These are phyloP conservation scores for Lactarius pseudohatsudake DNA, from an alignment of 768 basidiomycete genomes.

Conservation along the genomic window DNA sequence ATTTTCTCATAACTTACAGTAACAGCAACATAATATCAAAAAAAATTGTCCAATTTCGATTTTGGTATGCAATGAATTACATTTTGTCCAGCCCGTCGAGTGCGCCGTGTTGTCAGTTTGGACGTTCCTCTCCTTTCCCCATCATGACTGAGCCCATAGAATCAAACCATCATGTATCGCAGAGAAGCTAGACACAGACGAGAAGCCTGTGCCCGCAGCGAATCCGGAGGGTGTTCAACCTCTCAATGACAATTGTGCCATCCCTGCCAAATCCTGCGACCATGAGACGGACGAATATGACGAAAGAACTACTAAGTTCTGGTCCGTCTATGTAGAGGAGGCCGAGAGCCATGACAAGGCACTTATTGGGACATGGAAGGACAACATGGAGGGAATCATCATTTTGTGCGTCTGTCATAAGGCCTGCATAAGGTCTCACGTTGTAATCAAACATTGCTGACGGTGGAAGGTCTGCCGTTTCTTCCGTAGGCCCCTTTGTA, in stretches of 20 bases:
- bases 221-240: too few species aligned
- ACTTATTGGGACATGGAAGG: slow-evolving; percentile 41
- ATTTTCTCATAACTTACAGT: too few species aligned
- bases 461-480: too few species aligned
- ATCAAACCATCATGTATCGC: neutral
- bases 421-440: neutral
- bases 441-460: neutral
- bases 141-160: neutral
- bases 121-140: neutral
- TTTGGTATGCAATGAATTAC: too few species aligned
- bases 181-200: too few species aligned
- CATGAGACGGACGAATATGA: slow-evolving; percentile 21
- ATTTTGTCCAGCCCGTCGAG: neutral
- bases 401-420: slow-evolving; percentile 38
- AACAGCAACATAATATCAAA: too few species aligned
- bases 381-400: slow-evolving; percentile 43
- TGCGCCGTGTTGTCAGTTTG: neutral
- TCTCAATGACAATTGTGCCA: too few species aligned
- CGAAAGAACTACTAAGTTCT: slow-evolving; percentile 26
- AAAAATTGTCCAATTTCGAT: too few species aligned
- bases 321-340: too few species aligned
- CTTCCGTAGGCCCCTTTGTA: neutral
- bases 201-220: too few species aligned
- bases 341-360: slow-evolving; percentile 30
- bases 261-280: neutral